Evolutionary conservation across 257 asterid species (phyloP).

Genomic region (Gynochthodes officinalis): DNA sequence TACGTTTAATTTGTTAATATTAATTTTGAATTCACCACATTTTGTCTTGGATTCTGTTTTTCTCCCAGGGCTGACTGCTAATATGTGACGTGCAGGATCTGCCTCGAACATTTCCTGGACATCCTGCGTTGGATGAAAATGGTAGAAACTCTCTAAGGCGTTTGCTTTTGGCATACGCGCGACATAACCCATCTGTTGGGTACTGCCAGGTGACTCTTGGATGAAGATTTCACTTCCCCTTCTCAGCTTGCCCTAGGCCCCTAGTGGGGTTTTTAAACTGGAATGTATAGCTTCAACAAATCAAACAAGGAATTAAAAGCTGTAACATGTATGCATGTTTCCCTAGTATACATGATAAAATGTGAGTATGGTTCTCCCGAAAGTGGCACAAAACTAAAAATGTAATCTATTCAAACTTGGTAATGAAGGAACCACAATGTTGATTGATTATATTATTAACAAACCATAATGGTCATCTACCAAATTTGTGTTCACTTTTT

Average conservation of each 20-base stretch:
- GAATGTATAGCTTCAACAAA: slow-evolving; percentile 1
- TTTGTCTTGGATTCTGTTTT: slow-evolving; percentile 16
- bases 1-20: background rate
- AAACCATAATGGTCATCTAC: background rate
- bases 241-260: background rate
- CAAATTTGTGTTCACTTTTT: background rate
- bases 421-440: background rate
- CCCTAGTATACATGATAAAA: background rate
- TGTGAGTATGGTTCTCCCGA: background rate
- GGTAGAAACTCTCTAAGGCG: slow-evolving; percentile 86
- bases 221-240: slow-evolving; percentile 18
- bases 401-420: background rate
- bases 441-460: background rate
- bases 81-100: slow-evolving; percentile 61
- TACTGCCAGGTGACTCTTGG: slow-evolving; percentile 73
- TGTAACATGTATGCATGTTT: background rate
- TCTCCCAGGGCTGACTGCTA: slow-evolving; percentile 25
- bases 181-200: slow-evolving; percentile 90
- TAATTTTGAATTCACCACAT: slow-evolving; percentile 9
- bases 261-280: too few species aligned
- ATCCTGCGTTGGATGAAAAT: slow-evolving; percentile 82
- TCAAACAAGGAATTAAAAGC: background rate
- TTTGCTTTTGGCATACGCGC: slow-evolving; percentile 81
- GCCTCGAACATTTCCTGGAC: slow-evolving; percentile 93
- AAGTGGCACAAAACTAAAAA: background rate